These are phyloP conservation scores for Thalassiosira profunda DNA, from an alignment of 108 stramenopile species.

Conservation along the genomic window DNA sequence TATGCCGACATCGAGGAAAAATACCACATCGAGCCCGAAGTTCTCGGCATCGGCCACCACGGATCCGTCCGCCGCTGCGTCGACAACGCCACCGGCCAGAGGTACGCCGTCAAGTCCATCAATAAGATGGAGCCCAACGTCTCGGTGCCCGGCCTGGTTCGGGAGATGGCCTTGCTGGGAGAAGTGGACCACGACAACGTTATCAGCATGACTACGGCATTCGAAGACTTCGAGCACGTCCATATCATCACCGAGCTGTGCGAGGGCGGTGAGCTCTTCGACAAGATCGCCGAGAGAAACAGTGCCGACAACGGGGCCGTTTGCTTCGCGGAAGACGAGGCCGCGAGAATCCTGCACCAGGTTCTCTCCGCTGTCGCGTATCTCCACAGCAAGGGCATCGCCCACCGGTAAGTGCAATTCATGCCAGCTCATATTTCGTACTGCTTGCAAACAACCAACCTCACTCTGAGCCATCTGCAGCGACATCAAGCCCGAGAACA, in stretches of 20 bases:
- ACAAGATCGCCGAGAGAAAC: slow-evolving; percentile 87
- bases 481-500: slow-evolving; percentile 94
- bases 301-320: slow-evolving; percentile 91
- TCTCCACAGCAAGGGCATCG: slow-evolving; percentile 92
- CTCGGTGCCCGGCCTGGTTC: slow-evolving; percentile 6
- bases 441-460: no score
- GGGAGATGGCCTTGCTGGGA: slow-evolving; percentile 55
- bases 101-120: slow-evolving; percentile 33
- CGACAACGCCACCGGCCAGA: slow-evolving; percentile 17
- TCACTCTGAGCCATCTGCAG: neutral
- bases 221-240: slow-evolving; percentile 64
- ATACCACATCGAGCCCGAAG: slow-evolving; percentile 31
- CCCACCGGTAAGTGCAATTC: no score
- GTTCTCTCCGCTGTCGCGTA: slow-evolving; percentile 94
- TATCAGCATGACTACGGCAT: slow-evolving; percentile 73
- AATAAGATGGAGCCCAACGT: slow-evolving; percentile 3
- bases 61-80: slow-evolving; percentile 26
- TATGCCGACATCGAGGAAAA: slow-evolving; percentile 17
- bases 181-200: slow-evolving; percentile 78
- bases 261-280: slow-evolving; percentile 96
- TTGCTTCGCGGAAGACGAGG: slow-evolving; percentile 94
- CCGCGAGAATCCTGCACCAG: slow-evolving; percentile 87
- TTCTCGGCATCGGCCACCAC: slow-evolving; percentile 30
- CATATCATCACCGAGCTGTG: slow-evolving; percentile 93
- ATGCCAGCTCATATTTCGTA: no score